A percentile compares a stretch with the other conserved stretches of the same genome.
These are phyloP conservation scores for Scheffersomyces cryptocercus DNA, from an alignment of 1,139 yeast species.

Conservation along the genomic window DNA sequence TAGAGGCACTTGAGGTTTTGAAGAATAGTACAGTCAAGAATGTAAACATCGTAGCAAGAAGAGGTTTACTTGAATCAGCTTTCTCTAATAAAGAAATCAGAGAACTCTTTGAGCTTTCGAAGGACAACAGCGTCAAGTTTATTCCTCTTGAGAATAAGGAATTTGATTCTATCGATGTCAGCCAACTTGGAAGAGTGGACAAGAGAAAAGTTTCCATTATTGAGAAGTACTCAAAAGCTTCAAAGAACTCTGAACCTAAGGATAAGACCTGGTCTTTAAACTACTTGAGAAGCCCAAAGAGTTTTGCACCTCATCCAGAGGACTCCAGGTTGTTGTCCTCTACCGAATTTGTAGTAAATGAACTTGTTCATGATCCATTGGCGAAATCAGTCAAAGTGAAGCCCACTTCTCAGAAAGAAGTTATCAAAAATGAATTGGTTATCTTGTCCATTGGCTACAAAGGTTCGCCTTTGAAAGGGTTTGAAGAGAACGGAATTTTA, in stretches of 20 bases:
- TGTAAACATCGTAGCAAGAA: conserved; percentile 77
- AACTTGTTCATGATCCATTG: conserved; percentile 35
- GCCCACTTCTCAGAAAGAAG: conserved; percentile 39
- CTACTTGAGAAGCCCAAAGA: conserved; percentile 67
- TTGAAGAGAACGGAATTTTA: conserved; percentile 50
- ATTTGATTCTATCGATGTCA: conserved; percentile 41
- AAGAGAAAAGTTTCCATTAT: conserved; percentile 70
- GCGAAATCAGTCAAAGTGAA: conserved; percentile 36
- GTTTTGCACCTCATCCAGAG: conserved; percentile 40
- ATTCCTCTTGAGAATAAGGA: conserved; percentile 50
- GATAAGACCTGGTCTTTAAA: conserved; percentile 65
- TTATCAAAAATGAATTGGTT: conserved; percentile 61
- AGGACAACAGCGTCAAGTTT: conserved; percentile 54
- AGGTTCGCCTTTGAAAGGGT: conserved; percentile 63
- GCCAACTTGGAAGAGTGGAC: conserved; percentile 58
- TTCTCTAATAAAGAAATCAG: conserved; percentile 91
- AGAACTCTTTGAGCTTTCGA: conserved; percentile 68
- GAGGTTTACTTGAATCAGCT: conserved; percentile 82
- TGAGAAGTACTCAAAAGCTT: conserved; percentile 45
- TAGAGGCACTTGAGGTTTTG: conserved; percentile 57
- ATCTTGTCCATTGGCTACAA: conserved; percentile 85
- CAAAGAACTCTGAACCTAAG: conserved; percentile 16
- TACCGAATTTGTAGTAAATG: conserved; percentile 52
- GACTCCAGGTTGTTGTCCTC: conserved; percentile 36
- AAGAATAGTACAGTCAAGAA: conserved; percentile 53